phyloP scores from a whole-genome alignment of 257 asterid genomes.

The Solanum ossicruentum region DNA sequence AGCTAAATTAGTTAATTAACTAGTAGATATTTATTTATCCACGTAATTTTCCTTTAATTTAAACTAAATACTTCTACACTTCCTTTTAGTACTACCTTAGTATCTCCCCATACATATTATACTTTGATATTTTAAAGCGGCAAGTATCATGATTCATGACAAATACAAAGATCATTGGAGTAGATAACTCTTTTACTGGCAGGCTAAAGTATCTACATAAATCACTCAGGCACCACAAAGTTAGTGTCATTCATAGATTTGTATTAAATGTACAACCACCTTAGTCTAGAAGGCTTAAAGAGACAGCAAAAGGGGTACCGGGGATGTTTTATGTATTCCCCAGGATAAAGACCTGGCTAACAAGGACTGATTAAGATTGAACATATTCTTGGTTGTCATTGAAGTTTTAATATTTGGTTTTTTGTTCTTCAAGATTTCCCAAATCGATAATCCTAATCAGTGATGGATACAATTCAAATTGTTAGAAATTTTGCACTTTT shows the following conservation, averaged over 20 bases:
- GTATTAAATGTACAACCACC: neutral
- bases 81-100: no score
- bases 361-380: neutral
- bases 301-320: neutral
- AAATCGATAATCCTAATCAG: neutral
- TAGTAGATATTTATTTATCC: no score
- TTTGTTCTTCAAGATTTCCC: neutral
- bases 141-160: no score
- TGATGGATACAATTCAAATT: neutral
- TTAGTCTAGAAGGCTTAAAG: neutral
- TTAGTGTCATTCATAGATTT: neutral
- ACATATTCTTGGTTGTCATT: neutral
- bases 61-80: neutral
- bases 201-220: neutral
- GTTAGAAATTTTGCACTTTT: neutral
- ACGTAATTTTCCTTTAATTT: no score
- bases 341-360: neutral
- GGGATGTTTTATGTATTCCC: neutral
- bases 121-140: no score
- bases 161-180: neutral
- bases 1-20: no score
- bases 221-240: neutral
- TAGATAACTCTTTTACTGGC: neutral
- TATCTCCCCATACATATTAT: no score
- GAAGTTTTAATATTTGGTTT: neutral